Evolutionary conservation across 257 asterid genomes (phyloP).

Genomic region (Lycium ferocissimum): DNA sequence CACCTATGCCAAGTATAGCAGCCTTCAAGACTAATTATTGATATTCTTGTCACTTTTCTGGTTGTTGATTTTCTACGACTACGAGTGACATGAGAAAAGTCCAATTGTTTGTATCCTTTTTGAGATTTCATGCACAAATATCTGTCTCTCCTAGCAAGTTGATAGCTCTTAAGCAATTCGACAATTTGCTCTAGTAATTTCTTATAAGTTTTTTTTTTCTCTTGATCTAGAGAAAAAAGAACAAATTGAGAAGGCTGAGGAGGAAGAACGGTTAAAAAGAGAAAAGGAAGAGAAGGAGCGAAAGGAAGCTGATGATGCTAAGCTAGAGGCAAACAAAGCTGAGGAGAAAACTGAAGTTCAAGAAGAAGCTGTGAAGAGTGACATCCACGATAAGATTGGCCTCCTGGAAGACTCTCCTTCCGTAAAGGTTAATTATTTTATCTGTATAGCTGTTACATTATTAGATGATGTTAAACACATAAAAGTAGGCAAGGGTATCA

Average conservation of each 20-base stretch:
- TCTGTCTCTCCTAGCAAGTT: not conserved
- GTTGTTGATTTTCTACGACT: not conserved
- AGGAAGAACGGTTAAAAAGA: constrained; percentile 75
- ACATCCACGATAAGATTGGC: constrained; percentile 53
- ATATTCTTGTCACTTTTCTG: constrained; percentile 4
- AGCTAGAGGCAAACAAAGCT: constrained; percentile 47
- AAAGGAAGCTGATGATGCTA: constrained; percentile 65
- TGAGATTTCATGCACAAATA: not conserved
- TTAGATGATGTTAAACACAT: constrained; percentile 7
- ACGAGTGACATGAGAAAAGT: not conserved
- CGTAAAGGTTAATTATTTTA: constrained; percentile 48
- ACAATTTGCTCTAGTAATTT: not conserved
- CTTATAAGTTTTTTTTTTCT: not conserved
- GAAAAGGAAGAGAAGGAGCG: constrained; percentile 82
- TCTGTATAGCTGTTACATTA: not conserved
- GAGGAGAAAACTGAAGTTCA: constrained; percentile 47
- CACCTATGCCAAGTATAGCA: constrained; percentile 9
- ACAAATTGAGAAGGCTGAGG: constrained; percentile 91
- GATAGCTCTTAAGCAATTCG: not conserved
- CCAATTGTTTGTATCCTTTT: not conserved
- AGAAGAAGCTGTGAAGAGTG: constrained; percentile 49
- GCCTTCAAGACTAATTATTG: not conserved
- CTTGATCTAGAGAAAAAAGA: constrained; percentile 74
- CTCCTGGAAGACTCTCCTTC: constrained; percentile 50
- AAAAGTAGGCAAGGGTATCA: not conserved